phyloP scores from a whole-genome alignment of 2,329 filamentous ascomycete genomes.

The Aspergillus thermomutatus region DNA sequence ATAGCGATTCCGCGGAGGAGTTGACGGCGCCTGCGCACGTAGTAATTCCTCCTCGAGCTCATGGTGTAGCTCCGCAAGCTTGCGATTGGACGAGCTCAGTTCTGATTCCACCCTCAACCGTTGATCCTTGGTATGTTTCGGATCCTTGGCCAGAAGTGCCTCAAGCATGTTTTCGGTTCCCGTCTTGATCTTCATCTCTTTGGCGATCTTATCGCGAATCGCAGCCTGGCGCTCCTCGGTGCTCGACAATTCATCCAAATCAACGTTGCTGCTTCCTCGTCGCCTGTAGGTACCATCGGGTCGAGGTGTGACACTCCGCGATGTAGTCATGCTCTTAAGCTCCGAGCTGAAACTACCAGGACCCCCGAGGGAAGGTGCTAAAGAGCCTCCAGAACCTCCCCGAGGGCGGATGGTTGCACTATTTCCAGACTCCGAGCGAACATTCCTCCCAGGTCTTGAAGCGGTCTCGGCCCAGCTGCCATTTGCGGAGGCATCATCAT shows the following conservation, averaged over 20 bases:
- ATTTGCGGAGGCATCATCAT: conserved; percentile 36
- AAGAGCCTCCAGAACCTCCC: conserved; percentile 49
- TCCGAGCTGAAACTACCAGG: conserved; percentile 88
- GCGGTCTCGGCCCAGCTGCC: conserved; percentile 38
- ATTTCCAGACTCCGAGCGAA: conserved; percentile 55
- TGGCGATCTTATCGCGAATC: conserved; percentile 81
- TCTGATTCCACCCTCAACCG: conserved; percentile 78
- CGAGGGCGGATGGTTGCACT: conserved; percentile 64
- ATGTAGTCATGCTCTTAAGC: conserved; percentile 65
- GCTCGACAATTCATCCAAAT: conserved; percentile 59
- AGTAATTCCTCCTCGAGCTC: conserved; percentile 60
- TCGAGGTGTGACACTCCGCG: conserved; percentile 59
- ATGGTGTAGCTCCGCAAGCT: conserved; percentile 58
- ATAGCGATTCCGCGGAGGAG: conserved; percentile 49
- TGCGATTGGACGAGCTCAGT: conserved; percentile 79
- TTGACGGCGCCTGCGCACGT: conserved; percentile 54
- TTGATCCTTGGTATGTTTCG: conserved; percentile 90
- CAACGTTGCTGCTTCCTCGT: conserved; percentile 45
- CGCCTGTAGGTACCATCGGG: conserved; percentile 55
- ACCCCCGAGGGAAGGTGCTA: conserved; percentile 66
- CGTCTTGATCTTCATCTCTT: conserved; percentile 96
- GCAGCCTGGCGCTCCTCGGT: conserved; percentile 71
- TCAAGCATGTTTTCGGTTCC: conserved; percentile 98
- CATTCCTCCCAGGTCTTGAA: conserved; percentile 32
- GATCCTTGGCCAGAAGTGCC: conserved; percentile 88